phyloP scores from a whole-genome alignment of 2,329 filamentous ascomycete species.

The Alternaria solani region DNA sequence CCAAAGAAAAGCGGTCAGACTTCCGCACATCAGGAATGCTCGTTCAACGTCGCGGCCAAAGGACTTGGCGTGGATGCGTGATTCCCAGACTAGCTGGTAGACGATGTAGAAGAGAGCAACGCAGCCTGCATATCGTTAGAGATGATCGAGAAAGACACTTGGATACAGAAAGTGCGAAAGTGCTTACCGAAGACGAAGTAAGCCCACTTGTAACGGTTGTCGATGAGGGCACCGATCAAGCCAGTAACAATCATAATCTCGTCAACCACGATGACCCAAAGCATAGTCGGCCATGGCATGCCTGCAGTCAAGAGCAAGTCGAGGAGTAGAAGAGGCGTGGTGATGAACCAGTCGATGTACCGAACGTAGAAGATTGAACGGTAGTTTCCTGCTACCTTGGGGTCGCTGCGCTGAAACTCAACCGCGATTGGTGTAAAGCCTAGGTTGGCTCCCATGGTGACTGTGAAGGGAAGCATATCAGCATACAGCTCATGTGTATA shows the following conservation, averaged over 20 bases:
- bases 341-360: conserved; percentile 72
- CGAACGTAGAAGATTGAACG: conserved; percentile 73
- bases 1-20: conserved; percentile 68
- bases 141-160: neutral
- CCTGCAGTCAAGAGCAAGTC: conserved; percentile 71
- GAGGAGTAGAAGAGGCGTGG: conserved; percentile 69
- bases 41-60: conserved; percentile 63
- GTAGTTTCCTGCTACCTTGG: conserved; percentile 59
- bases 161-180: neutral
- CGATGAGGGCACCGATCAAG: conserved; percentile 70
- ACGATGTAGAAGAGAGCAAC: conserved; percentile 65
- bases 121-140: conserved; percentile 34
- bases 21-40: conserved; percentile 65
- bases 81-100: conserved; percentile 66
- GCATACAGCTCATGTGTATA: neutral
- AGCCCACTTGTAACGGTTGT: conserved; percentile 72
- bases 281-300: conserved; percentile 69
- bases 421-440: conserved; percentile 70
- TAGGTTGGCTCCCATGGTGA: conserved; percentile 71
- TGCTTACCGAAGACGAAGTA: conserved; percentile 64
- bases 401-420: conserved; percentile 61
- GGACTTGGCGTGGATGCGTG: conserved; percentile 62
- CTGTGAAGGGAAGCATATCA: neutral
- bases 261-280: conserved; percentile 69
- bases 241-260: conserved; percentile 73